Evolutionary conservation across 2,329 filamentous ascomycete genomes (phyloP).

Genomic region (Chrysosphaeria jannelii): DNA sequence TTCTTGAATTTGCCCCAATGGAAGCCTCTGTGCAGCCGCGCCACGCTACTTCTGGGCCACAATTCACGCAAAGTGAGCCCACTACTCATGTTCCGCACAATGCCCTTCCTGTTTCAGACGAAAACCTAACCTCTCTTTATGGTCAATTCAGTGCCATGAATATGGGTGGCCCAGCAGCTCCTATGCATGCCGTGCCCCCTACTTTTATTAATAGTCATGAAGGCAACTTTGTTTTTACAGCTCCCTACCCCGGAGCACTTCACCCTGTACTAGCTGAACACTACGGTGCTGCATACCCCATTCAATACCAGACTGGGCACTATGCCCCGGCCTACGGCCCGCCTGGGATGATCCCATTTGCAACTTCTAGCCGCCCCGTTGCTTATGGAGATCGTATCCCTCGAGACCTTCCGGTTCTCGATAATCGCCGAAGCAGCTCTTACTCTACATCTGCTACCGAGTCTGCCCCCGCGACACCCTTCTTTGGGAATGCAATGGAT

Average conservation of each 20-base stretch:
- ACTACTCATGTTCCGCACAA: too few species aligned
- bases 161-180: conserved; percentile 5
- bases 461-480: conserved; percentile 33
- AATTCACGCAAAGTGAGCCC: too few species aligned
- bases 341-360: conserved; percentile 15
- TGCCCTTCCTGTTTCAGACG: too few species aligned
- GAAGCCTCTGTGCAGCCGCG: too few species aligned
- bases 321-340: conserved; percentile 5
- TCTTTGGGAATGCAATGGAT: conserved; percentile 25
- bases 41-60: too few species aligned
- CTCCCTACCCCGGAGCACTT: conserved; percentile 5
- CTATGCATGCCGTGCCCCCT: conserved; percentile 6
- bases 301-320: conserved; percentile 3
- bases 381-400: conserved; percentile 15
- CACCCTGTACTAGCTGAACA: conserved; percentile 7
- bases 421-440: conserved; percentile 34
- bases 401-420: conserved; percentile 26
- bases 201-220: conserved; percentile 6
- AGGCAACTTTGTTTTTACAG: conserved; percentile 7
- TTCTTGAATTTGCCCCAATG: too few species aligned
- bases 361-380: conserved; percentile 16
- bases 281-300: conserved; percentile 6
- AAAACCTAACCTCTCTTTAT: conserved; percentile 6
- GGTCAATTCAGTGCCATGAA: conserved; percentile 7
- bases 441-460: conserved; percentile 30